Conservation (phyloP, 176 grass and related monocot genomes). For the Sorghum bicolor region Sorghum_bicolor_NCBIv3 NC_012871.2:60096001-60096500, state of each 20-base stretch:
- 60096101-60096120: neutral
- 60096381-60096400: neutral
- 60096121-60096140: neutral
- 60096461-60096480: neutral
- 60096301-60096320: neutral
- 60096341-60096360: neutral
- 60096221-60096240: neutral
- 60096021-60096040: no score
- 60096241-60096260: neutral
- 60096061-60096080: neutral
- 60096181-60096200: neutral
- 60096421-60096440: no score
- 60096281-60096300: neutral
- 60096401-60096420: neutral
- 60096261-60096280: neutral
- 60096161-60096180: neutral
- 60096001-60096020: no score
- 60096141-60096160: neutral
- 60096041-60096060: neutral
- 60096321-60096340: neutral
- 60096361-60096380: neutral
- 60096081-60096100: neutral
- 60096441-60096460: neutral
- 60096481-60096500: neutral
- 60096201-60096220: neutral